Base-by-base conservation (phyloP, 2,329 filamentous ascomycete species). In the Alternaria gaisen region DNA sequence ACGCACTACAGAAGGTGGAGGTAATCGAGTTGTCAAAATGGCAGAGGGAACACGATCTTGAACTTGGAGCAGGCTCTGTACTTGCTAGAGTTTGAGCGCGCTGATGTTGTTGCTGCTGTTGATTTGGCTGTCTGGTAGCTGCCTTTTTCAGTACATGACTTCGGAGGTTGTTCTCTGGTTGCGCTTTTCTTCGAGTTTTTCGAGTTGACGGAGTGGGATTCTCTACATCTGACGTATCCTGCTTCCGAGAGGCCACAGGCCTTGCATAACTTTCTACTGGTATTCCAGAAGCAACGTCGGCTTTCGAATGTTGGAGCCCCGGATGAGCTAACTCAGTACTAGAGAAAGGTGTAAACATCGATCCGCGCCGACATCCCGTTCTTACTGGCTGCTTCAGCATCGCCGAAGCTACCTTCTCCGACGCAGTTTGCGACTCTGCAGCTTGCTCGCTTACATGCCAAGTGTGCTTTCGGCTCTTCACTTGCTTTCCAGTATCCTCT, bases 311-410 rank as follows among this genome's bases (percentile, higher is more conserved):
- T 38, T 4, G 6, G 16, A n/a, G n/a, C 16, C 34, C 34, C 16
- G 10, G 4, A 8, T 38, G 4, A n/a, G 34, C 34, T 16, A 38
- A 38, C 14, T 38, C 34, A 18, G 34, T 7, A 9, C 34, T 7
- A 9, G 34, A n/a, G 9, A 38, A 38, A 3, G 34, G 34, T 7
- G 34, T 38, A 0, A 18, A n/a, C 7, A 18, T n/a, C 16, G 34
- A 1, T n/a, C 7, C 16, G 3, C 7, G 0, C 16, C 14, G 5
- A 14, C 32, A 1, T 16, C 12, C 32, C 0, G 12, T 36, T 16
- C 14, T 16, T 0, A 14, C 0, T 6, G 11, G 11, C 11, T 14
- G 32, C 32, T 36, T 7, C 5, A 36, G 12, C 12, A 36, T 36
- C 12, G 32, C 32, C 12, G 32, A 36, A 36, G 1, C 14, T 3